Evolutionary conservation across 306 rosid species (phyloP).

Genomic region (Rosa rugosa): DNA sequence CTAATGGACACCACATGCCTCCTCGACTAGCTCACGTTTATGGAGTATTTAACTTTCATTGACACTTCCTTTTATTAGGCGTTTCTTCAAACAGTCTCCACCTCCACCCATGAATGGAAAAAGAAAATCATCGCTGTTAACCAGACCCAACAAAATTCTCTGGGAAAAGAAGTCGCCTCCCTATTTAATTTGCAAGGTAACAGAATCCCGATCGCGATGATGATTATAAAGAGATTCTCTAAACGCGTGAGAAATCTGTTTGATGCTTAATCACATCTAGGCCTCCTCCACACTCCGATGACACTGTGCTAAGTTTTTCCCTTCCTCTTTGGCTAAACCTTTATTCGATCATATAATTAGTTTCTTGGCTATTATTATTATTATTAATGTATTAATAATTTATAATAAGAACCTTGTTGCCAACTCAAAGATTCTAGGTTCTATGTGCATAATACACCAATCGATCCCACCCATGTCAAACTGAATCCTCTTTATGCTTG

Average conservation of each 20-base stretch:
- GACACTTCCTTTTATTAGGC: background rate
- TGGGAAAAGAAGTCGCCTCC: background rate
- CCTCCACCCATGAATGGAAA: background rate
- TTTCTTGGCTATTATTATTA: background rate
- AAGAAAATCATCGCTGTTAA: background rate
- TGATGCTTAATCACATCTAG: too few relatives aligned
- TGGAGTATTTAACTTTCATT: background rate
- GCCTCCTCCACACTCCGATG: background rate
- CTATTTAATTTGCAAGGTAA: background rate
- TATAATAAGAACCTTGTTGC: background rate
- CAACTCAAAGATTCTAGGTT: background rate
- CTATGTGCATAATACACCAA: background rate
- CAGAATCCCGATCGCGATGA: background rate
- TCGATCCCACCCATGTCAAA: background rate
- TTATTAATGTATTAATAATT: background rate
- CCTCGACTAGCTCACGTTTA: too few relatives aligned
- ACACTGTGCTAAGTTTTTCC: background rate
- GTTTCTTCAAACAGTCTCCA: background rate
- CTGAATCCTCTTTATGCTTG: background rate
- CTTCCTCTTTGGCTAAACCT: background rate
- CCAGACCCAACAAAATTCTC: background rate
- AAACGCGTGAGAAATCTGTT: background rate
- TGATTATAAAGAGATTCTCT: background rate
- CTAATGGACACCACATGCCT: too few relatives aligned
- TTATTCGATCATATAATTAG: background rate